Conservation (phyloP, 192 early-diverging fungal species). For the Podila epicladia region DNA sequence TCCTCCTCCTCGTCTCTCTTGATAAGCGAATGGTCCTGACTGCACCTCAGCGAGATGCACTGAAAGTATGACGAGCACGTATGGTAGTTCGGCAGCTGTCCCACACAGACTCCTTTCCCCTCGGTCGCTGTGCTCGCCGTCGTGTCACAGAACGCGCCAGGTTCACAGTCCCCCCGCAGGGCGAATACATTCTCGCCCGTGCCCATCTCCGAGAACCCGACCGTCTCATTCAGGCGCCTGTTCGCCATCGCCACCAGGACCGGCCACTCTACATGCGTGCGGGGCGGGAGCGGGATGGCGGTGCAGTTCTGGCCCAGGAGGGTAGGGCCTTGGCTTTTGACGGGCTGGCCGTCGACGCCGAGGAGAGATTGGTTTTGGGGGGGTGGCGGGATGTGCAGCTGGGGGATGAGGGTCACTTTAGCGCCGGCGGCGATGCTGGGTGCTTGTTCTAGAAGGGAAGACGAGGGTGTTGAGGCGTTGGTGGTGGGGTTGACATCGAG, state of each 20-base stretch:
- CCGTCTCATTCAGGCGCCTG: conserved; percentile 9
- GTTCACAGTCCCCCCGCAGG: conserved; percentile 22
- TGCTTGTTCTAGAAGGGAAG: background rate
- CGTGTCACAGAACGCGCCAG: conserved; percentile 22
- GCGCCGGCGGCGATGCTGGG: background rate
- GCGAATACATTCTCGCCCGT: conserved; percentile 16
- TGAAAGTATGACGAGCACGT: conserved; percentile 16
- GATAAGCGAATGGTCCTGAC: background rate
- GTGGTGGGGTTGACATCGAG: conserved; percentile 3
- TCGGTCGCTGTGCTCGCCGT: background rate
- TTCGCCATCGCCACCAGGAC: conserved; percentile 20
- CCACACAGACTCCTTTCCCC: conserved; percentile 11
- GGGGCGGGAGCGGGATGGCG: conserved; percentile 1
- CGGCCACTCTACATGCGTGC: conserved; percentile 1
- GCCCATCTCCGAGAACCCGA: conserved; percentile 11
- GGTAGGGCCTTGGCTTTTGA: conserved; percentile 3
- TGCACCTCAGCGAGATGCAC: conserved; percentile 28
- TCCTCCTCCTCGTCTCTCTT: background rate
- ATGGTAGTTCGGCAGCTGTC: conserved; percentile 34
- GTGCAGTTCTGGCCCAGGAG: conserved; percentile 20
- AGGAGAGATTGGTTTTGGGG: background rate
- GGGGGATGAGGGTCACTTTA: conserved; percentile 13
- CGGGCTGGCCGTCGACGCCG: conserved; percentile 17
- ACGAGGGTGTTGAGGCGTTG: background rate
- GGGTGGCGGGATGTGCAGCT: conserved; percentile 2